phyloP scores from a whole-genome alignment of 2,329 filamentous ascomycete species.

The Ceratocystis variospora region DNA sequence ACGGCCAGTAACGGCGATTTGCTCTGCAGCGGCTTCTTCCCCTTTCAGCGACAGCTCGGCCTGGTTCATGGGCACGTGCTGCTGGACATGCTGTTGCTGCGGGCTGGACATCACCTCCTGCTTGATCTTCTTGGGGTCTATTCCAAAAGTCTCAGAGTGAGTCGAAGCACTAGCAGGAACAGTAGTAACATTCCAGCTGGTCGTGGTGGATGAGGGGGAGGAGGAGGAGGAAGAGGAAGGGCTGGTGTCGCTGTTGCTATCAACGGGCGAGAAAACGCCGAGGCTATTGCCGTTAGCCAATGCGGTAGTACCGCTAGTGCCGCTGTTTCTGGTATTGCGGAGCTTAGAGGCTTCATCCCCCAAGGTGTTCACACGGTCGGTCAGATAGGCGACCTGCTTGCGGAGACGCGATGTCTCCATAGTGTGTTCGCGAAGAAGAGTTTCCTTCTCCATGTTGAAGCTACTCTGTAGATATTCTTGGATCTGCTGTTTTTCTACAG shows the following conservation, averaged over 20 bases:
- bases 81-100: slow-evolving; percentile 24
- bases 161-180: neutral
- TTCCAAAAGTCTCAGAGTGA: slow-evolving; percentile 34
- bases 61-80: slow-evolving; percentile 41
- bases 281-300: slow-evolving; percentile 64
- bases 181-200: slow-evolving; percentile 28
- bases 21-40: slow-evolving; percentile 24
- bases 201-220: slow-evolving; percentile 4
- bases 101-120: slow-evolving; percentile 29
- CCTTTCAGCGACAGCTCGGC: slow-evolving; percentile 24
- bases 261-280: neutral
- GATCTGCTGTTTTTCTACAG: slow-evolving; percentile 59
- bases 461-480: slow-evolving; percentile 59
- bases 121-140: slow-evolving; percentile 31
- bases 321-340: slow-evolving; percentile 37
- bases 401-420: slow-evolving; percentile 81
- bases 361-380: slow-evolving; percentile 55
- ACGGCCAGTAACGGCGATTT: slow-evolving; percentile 34
- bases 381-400: slow-evolving; percentile 79
- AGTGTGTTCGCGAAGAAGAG: slow-evolving; percentile 76
- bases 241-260: neutral
- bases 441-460: slow-evolving; percentile 76
- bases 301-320: slow-evolving; percentile 44
- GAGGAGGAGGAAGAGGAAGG: neutral
- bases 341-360: slow-evolving; percentile 32